Evolutionary conservation across 116 monocot species (phyloP).

Genomic region (Iris pallida): DNA sequence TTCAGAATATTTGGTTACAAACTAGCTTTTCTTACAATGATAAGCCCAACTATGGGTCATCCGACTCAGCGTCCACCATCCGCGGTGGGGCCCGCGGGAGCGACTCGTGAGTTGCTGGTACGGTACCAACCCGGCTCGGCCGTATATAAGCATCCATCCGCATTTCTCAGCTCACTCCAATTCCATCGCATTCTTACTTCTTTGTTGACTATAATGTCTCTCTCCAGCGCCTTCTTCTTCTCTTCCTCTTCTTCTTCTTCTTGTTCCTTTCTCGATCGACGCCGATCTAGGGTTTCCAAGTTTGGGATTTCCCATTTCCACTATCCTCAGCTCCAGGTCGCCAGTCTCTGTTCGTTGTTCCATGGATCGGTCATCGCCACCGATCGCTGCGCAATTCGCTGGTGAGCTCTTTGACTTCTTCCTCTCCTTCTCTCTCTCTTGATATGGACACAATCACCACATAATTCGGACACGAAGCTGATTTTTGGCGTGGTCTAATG

Average conservation of each 20-base stretch:
- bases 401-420: neutral
- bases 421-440: neutral
- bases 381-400: neutral
- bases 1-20: too few relatives aligned
- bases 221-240: constrained; percentile 1
- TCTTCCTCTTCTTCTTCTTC: constrained; percentile 1
- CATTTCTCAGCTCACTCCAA: too few relatives aligned
- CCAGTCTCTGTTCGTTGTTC: neutral
- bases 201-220: too few relatives aligned
- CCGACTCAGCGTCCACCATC: too few relatives aligned
- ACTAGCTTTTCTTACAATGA: too few relatives aligned
- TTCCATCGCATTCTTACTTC: too few relatives aligned
- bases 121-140: too few relatives aligned
- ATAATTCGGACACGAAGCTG: neutral
- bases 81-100: too few relatives aligned
- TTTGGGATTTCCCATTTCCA: neutral
- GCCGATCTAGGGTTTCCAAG: constrained; percentile 9
- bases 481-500: neutral
- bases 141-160: too few relatives aligned
- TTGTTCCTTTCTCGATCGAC: neutral
- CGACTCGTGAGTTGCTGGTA: too few relatives aligned
- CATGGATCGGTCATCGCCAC: neutral
- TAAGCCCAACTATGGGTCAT: too few relatives aligned
- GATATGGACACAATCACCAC: neutral
- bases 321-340: neutral